Evolutionary conservation across 2,329 filamentous ascomycete genomes (phyloP), one percentile per base, ranked within the genome.

Genomic region (Xylariaceae sp.): DNA sequence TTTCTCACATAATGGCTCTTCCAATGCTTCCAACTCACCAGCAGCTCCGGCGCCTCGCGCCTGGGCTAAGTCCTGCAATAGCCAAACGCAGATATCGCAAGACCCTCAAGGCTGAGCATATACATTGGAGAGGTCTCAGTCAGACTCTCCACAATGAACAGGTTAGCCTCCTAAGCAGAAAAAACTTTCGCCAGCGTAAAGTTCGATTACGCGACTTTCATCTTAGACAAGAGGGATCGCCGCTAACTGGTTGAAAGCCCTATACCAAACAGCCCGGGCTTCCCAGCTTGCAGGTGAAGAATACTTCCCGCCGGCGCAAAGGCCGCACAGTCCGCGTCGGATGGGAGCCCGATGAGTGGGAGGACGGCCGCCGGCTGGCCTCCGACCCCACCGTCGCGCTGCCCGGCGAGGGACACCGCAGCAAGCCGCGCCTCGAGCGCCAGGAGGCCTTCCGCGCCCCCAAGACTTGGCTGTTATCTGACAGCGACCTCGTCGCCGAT

Each of bases 381-480:
- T 48, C 39, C 1, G 53, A 59, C 40, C 53, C 41, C 11, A 59
- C 41, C 11, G 29, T 64, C 29, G 11, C 45, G 3, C 29, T 67
- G n/a, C 63, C 66, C 4, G 54, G 61, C 40, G 60, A 65, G 32
- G 13, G 6, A 18, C 36, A 23, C 11, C 44, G 53, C 32, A 44
- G 18, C 13, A 46, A 35, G n/a, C 66, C 67, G 4, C 51, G 58
- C 15, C 62, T 69, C 13, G 41, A 63, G 37, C 66, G 67, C 8
- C 62, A 69, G 40, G 67, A 64, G 32, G 66, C 67, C 13, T 69
- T 69, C 35, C 59, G 58, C 11, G 59, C 54, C 26, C 58, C 64
- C 9, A 27, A 58, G 20, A 29, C 50, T 3, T 54, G 50, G 46
- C 42, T 52, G 15, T 20, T 21, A 52, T 50, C 40, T n/a, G 54